Conservation (phyloP, 106 monocot species). For the Dendrobium chrysotoxum region DNA sequence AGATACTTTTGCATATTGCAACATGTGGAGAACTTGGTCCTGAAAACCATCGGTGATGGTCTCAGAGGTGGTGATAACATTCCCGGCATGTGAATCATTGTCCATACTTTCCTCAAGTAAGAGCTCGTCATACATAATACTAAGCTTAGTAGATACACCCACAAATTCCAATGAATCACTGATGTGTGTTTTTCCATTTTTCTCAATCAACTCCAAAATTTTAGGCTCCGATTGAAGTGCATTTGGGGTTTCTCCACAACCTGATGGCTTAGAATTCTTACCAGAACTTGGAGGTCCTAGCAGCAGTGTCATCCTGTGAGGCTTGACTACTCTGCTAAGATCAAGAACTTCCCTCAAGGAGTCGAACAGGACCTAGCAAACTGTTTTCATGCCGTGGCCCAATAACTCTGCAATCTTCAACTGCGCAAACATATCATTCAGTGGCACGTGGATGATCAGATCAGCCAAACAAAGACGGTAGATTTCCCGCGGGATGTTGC, state of each 20-base stretch:
- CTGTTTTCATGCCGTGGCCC: too few relatives aligned
- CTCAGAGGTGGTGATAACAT: slow-evolving; percentile 8
- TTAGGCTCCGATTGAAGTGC: neutral
- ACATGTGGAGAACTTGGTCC: neutral
- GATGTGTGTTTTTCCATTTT: neutral
- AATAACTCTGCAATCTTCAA: too few relatives aligned
- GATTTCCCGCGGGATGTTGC: too few relatives aligned
- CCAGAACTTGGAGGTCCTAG: too few relatives aligned
- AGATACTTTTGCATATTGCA: slow-evolving; percentile 8
- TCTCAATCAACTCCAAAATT: neutral
- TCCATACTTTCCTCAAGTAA: neutral
- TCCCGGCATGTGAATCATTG: slow-evolving; percentile 8
- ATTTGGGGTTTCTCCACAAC: neutral
- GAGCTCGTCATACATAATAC: neutral
- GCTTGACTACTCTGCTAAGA: too few relatives aligned
- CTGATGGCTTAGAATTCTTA: too few relatives aligned
- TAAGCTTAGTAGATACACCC: slow-evolving; percentile 12
- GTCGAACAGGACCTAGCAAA: too few relatives aligned
- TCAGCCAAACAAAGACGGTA: too few relatives aligned
- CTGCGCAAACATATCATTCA: too few relatives aligned
- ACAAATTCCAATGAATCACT: slow-evolving; percentile 2
- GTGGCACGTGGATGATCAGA: too few relatives aligned
- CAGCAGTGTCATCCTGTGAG: too few relatives aligned
- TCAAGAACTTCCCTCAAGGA: too few relatives aligned
- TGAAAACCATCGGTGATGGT: neutral